These are phyloP conservation scores for Chaetomium strumarium DNA, from an alignment of 2,329 filamentous ascomycete species.

Conservation along the genomic window DNA sequence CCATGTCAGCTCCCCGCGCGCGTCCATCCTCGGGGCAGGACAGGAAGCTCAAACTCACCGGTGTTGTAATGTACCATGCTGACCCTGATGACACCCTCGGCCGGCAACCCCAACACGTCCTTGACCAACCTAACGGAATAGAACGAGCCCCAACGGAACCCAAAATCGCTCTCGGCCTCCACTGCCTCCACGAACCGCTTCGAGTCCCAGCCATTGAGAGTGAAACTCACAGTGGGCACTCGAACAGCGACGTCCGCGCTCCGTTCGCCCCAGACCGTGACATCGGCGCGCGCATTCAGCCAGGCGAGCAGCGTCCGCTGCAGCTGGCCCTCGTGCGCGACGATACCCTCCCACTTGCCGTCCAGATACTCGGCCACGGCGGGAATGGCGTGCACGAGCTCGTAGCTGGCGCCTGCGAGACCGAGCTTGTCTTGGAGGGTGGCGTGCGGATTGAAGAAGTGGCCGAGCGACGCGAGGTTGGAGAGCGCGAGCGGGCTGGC, in stretches of 20 bases:
- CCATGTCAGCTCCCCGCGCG: background rate
- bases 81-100: conserved; percentile 58
- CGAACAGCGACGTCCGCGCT: conserved; percentile 41
- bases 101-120: conserved; percentile 48
- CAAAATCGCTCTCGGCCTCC: conserved; percentile 46
- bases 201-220: conserved; percentile 47
- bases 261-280: conserved; percentile 51
- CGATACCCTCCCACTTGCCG: conserved; percentile 42
- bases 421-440: conserved; percentile 63
- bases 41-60: conserved; percentile 34
- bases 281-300: conserved; percentile 42
- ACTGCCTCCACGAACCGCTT: conserved; percentile 49
- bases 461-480: conserved; percentile 49
- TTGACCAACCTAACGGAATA: conserved; percentile 54
- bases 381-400: conserved; percentile 59
- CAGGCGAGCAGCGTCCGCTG: conserved; percentile 52
- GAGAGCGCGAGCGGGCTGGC: conserved; percentile 51
- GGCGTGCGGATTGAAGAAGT: conserved; percentile 59
- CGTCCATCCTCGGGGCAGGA: background rate
- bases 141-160: conserved; percentile 57
- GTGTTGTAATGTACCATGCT: conserved; percentile 65
- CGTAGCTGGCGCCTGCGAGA: conserved; percentile 64
- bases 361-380: conserved; percentile 54
- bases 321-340: conserved; percentile 50
- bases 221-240: conserved; percentile 60